Evolutionary conservation across 257 asterid species (phyloP), one percentile per base, ranked within the genome.

Genomic region (Buddleja alternifolia): DNA sequence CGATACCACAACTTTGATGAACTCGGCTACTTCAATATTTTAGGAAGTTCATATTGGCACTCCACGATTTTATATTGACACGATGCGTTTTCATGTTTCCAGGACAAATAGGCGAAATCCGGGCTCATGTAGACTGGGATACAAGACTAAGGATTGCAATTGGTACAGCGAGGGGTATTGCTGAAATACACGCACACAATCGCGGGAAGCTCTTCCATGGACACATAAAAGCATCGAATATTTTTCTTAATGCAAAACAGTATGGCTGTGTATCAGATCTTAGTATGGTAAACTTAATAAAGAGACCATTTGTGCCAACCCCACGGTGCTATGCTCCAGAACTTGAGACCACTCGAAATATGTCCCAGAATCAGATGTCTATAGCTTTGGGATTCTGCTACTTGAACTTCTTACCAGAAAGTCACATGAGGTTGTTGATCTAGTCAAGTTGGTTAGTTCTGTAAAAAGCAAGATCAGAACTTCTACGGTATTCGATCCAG

Each of bases 301-400:
- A 1, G 20, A 37, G 50, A 50, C 16, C 48, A 36, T 36, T 66
- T 9, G 10, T 10, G 16, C 71, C 23, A 20, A 8, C 51, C 10
- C 40, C 71, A 50, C 8, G 29, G 16, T 66, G 61, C 48, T 50
- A 51, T 21, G 71, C 62, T 34, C 71, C 71, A 14, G 71, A 66
- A 66, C 50, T 50, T 7, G 36, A 66, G 51, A 50, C 3, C 11
- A 51, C 62, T 11, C 20, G 10, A 11, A 6, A 10, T 3, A 50
- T 17, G n/a, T 66, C 61, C 39, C 71, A 66, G 51, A 20, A 36
- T 66, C 71, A 32, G 71, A 66, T 37, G 62, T 66, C 0, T 66
- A 66, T 51, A 50, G 71, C 52, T 66, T 50, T 14, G 71, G 71
- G 61, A n/a, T 66, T 50, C 50, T 66, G 71, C 61, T 66, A 19